Conservation (phyloP, 441 rosid species). For the Breynia disticha region DNA sequence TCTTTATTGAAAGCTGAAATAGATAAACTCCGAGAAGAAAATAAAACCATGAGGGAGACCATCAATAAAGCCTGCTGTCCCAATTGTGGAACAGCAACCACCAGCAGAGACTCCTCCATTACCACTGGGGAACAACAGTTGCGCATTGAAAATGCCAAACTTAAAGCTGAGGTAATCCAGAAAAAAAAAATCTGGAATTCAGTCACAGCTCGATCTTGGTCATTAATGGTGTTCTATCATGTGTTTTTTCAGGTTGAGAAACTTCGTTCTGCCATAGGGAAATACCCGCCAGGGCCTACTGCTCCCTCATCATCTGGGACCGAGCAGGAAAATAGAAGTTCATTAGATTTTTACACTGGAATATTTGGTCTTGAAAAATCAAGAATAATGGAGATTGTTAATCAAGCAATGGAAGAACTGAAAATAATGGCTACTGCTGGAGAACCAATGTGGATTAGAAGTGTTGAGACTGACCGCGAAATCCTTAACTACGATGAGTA, state of each 20-base stretch:
- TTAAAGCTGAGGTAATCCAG: conserved; percentile 58
- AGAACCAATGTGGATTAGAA: conserved; percentile 79
- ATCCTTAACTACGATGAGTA: conserved; percentile 92
- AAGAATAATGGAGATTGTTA: conserved; percentile 60
- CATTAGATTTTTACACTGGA: conserved; percentile 68
- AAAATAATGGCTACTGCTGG: conserved; percentile 66
- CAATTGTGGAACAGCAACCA: conserved; percentile 63
- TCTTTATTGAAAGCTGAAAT: conserved; percentile 71
- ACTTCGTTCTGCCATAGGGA: conserved; percentile 52
- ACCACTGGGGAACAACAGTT: conserved; percentile 57
- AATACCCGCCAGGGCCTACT: conserved; percentile 41
- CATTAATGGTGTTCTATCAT: no score
- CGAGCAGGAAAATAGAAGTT: conserved; percentile 53
- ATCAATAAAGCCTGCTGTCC: conserved; percentile 72
- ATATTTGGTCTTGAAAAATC: conserved; percentile 78
- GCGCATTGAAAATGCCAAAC: conserved; percentile 76
- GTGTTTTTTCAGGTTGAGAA: conserved; percentile 82
- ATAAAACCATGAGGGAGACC: conserved; percentile 77
- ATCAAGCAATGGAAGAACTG: conserved; percentile 74
- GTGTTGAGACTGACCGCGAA: conserved; percentile 86
- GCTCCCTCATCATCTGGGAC: conserved; percentile 59
- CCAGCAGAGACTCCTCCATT: conserved; percentile 35
- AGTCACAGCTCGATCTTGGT: background rate
- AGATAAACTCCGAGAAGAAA: conserved; percentile 81
- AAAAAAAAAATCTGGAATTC: background rate